phyloP scores from a whole-genome alignment of 1,139 yeast species.

The Zygoascus hellenicus region DNA sequence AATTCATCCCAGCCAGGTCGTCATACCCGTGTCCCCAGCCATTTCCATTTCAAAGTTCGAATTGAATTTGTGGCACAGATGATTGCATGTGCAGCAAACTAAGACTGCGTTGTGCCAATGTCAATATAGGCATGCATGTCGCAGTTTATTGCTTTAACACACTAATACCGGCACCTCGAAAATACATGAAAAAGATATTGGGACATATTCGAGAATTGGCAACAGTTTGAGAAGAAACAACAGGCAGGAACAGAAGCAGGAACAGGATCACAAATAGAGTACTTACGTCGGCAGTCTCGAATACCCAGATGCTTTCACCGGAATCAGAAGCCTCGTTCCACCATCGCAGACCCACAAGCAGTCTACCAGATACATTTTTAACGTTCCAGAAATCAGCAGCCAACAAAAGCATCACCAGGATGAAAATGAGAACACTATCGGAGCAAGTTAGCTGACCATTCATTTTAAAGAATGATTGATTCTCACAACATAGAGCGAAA shows the following conservation, averaged over 20 bases:
- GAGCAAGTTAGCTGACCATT: not conserved
- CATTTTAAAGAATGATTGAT: not conserved
- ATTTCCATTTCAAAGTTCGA: not conserved
- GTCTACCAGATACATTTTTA: constrained; percentile 84
- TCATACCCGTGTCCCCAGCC: not conserved
- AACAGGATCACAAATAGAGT: not conserved
- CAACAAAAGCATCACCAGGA: constrained; percentile 62
- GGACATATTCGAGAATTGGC: no score
- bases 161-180: no score
- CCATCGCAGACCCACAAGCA: constrained; percentile 90
- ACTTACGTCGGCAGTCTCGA: constrained; percentile 66
- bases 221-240: no score
- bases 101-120: no score
- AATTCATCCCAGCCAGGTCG: not conserved
- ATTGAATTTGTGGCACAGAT: no score
- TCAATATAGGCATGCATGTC: constrained; percentile 6
- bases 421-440: constrained; percentile 63
- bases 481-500: not conserved
- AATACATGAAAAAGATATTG: no score
- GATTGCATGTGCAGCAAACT: no score
- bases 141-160: not conserved
- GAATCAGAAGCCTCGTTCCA: constrained; percentile 56
- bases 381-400: constrained; percentile 94
- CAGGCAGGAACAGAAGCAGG: no score
- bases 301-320: constrained; percentile 82